These are phyloP conservation scores for Stentor coeruleus DNA, from an alignment of 73 alveolate species.

Conservation along the genomic window DNA sequence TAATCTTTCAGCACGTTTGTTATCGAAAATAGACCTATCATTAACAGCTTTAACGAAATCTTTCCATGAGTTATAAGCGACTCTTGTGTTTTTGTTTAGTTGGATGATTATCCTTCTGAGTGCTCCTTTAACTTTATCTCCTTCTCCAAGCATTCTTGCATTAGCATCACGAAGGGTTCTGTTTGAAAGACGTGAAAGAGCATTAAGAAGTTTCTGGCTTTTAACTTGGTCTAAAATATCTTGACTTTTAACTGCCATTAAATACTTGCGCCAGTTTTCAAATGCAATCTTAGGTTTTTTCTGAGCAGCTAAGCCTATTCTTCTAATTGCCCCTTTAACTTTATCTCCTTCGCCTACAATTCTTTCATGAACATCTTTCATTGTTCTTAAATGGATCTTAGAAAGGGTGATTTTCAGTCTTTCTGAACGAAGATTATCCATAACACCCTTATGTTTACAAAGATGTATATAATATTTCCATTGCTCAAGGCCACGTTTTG, in stretches of 20 bases:
- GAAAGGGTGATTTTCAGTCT: no score
- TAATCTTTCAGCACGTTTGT: not conserved
- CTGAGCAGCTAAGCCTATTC: no score
- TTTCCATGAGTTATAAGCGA: not conserved
- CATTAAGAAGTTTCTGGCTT: not conserved
- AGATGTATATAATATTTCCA: no score
- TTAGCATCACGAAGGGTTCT: not conserved
- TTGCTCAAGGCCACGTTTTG: no score
- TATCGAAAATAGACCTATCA: not conserved
- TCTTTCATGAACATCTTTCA: no score
- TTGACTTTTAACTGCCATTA: not conserved
- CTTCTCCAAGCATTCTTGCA: not conserved
- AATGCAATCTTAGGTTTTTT: no score
- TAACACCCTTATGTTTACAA: no score
- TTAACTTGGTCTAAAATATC: not conserved
- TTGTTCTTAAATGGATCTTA: no score
- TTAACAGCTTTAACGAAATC: not conserved
- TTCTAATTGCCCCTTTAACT: no score
- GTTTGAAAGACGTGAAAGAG: not conserved
- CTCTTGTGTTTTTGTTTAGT: not conserved
- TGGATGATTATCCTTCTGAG: not conserved
- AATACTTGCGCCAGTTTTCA: not conserved
- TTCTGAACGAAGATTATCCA: no score
- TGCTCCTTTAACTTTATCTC: conserved; percentile 5
- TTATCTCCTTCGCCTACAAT: no score